Evolutionary conservation across 768 basidiomycete species (phyloP), one percentile per base, ranked within the genome.

Genomic region (Pholiota molesta): DNA sequence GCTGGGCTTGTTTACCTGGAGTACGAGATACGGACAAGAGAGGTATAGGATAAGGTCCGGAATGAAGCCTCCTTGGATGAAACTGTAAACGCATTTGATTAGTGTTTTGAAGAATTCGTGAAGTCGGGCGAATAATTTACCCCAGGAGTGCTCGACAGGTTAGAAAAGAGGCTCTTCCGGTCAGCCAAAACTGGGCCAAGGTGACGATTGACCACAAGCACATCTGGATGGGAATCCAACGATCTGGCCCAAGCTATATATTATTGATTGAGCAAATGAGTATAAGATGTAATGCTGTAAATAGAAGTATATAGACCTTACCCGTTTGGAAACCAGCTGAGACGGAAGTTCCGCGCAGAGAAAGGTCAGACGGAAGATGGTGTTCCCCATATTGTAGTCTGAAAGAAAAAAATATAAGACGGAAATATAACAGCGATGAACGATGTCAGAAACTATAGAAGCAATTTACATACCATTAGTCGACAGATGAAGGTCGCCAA

Each of bases 191-290:
- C 66, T 88, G 87, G 28, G 69, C 71, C 23, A 79, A 65, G 6
- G 85, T 80, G 5, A 87, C 77, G 47, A 85, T 69, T 17, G 82
- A 81, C 84, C 84, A 86, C 17, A 79, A 62, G 55, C 80, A 82
- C 74, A 86, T 84, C 68, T 86, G 85, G 1, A 77, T 80, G 5
- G 86, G 84, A 70, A 86, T 86, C 86, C 84, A 88, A 26, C 83
- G 79, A 70, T 89, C 87, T 3, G 86, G 86, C 2, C 87, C 86
- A 40, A 86, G 63, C 82, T 84, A 53, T n/a, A 35, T 1, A 1
- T 6, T 31, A 9, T 37, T 37, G 35, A 37, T 14, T 0, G 35
- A 14, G 21, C 8, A 31, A 17, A 17, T 29, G 35, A 11, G 8
- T 40, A 35, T 33, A 19, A 52, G 11, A n/a, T 11, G 16, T 47